phyloP scores from a whole-genome alignment of 1,284 basidiomycete species.

The Salmacisia buchloeana region DNA sequence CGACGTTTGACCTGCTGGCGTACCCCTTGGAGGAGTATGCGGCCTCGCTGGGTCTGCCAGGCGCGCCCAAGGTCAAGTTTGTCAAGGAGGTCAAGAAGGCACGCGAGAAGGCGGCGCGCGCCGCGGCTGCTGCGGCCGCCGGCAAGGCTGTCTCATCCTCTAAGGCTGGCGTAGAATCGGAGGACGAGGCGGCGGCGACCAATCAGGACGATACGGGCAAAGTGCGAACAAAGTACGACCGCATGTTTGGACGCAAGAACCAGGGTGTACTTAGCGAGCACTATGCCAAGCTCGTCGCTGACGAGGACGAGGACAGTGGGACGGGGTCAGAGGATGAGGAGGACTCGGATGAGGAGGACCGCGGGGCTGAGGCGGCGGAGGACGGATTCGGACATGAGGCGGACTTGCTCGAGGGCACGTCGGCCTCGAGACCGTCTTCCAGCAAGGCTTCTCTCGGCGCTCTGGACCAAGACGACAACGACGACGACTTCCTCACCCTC shows the following conservation, averaged over 20 bases:
- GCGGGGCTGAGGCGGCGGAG: not conserved
- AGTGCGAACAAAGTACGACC: constrained; percentile 79
- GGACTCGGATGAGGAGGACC: constrained; percentile 4
- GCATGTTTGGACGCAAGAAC: constrained; percentile 96
- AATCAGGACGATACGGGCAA: constrained; percentile 16
- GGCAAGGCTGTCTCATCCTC: constrained; percentile 30
- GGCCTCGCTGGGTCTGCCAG: constrained; percentile 82
- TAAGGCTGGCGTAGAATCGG: constrained; percentile 22
- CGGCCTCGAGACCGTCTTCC: not conserved
- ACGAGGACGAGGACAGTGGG: constrained; percentile 50
- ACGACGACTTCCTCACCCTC: constrained; percentile 86
- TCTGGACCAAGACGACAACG: constrained; percentile 56
- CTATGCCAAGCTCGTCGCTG: constrained; percentile 80
- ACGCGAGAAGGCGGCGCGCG: constrained; percentile 52
- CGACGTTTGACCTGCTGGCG: constrained; percentile 77
- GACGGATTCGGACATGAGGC: constrained; percentile 12
- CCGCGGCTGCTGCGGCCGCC: constrained; percentile 27
- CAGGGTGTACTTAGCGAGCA: constrained; percentile 87
- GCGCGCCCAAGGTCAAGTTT: constrained; percentile 93
- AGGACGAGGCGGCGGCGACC: constrained; percentile 48
- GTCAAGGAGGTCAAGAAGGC: constrained; percentile 65
- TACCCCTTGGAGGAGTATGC: constrained; percentile 80
- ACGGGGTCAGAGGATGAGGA: constrained; percentile 19
- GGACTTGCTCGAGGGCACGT: not conserved
- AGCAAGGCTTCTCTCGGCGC: constrained; percentile 10